These are phyloP conservation scores for Trichophyton verrucosum DNA, from an alignment of 2,329 filamentous ascomycete species.

Conservation along the genomic window DNA sequence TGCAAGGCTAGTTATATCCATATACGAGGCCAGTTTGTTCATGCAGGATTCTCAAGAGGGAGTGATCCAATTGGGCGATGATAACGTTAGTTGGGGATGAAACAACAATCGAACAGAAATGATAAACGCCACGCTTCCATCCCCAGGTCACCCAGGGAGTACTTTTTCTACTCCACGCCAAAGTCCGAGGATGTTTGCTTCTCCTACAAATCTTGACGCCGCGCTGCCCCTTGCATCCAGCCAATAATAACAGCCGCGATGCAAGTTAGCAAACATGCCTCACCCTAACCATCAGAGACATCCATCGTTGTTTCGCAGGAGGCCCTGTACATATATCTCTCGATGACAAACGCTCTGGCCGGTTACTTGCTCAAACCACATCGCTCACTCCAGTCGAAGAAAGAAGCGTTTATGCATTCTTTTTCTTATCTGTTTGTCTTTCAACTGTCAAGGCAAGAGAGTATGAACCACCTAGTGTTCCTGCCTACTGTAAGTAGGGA, in stretches of 20 bases:
- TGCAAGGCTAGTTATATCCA: neutral
- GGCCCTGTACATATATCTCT: neutral
- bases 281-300: neutral
- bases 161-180: neutral
- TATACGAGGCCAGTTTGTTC: neutral
- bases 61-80: neutral
- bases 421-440: constrained; percentile 1
- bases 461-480: neutral
- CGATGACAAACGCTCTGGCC: constrained; percentile 3
- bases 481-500: neutral
- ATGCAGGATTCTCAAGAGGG: neutral
- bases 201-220: neutral
- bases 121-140: neutral
- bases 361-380: constrained; percentile 2
- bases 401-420: neutral
- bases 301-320: neutral
- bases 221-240: neutral
- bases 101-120: neutral
- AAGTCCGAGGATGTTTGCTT: constrained; percentile 3
- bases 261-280: constrained; percentile 4
- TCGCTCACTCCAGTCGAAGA: neutral
- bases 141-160: neutral
- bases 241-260: neutral
- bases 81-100: neutral
- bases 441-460: neutral